Conservation (phyloP, 192 early-diverging fungal genomes). For the Rhizoclosmatium sp. region DNA sequence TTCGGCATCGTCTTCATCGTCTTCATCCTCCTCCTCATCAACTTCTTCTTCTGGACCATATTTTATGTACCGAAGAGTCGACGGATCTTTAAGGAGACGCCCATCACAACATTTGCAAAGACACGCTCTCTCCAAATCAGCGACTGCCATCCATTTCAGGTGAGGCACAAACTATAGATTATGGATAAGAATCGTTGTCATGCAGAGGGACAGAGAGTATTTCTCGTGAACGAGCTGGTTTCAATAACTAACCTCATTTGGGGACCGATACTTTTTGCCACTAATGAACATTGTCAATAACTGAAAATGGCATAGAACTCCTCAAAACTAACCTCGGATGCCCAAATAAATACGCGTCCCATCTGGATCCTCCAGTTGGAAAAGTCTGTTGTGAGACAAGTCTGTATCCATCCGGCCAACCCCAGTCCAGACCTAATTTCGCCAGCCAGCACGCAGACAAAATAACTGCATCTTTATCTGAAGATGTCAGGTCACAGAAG, state of each 20-base stretch:
- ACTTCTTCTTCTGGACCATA: neutral
- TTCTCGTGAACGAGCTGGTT: neutral
- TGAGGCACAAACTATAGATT: conserved; percentile 25
- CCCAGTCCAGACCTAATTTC: conserved; percentile 13
- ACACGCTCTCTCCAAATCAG: conserved; percentile 7
- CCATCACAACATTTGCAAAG: conserved; percentile 30
- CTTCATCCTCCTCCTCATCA: neutral
- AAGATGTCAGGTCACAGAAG: conserved; percentile 3
- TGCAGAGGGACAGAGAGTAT: neutral
- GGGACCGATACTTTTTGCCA: conserved; percentile 16
- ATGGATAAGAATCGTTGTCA: neutral
- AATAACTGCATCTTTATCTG: conserved; percentile 17
- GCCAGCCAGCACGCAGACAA: conserved; percentile 15
- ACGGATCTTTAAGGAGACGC: neutral
- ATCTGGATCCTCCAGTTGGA: neutral
- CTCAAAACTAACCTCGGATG: conserved; percentile 8
- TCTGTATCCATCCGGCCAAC: conserved; percentile 14
- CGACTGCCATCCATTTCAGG: conserved; percentile 11
- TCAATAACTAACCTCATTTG: conserved; percentile 17
- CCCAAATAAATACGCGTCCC: conserved; percentile 32
- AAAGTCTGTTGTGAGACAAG: conserved; percentile 1
- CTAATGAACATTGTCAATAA: neutral
- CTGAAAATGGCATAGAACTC: neutral
- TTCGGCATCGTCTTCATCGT: neutral
- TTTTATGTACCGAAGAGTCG: neutral